Base-by-base conservation (phyloP, 176 grass and related monocot species). In the Bolboschoenus planiculmis region DNA sequence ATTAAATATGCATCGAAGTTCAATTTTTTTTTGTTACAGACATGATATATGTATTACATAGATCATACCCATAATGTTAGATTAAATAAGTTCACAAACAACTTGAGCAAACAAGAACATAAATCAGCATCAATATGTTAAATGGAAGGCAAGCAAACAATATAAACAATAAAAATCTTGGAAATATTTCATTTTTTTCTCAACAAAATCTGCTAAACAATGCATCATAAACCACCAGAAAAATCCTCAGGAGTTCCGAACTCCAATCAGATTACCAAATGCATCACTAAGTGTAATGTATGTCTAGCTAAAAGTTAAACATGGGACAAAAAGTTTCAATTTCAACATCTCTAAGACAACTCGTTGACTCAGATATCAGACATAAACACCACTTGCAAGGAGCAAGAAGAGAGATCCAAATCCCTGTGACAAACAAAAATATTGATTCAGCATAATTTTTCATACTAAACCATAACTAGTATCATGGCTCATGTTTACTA, bases 361-460 rank as follows among this genome's bases (percentile, higher is more conserved):
- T 74, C 70, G 60, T 2, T 39, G 33, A 7, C 67, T 58, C 24
- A 59, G 18, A 46, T 1, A 29, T 97, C 89, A 98, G 85, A 98
- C 95, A 79, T 95, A 95, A 59, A 98, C 90, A 55, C 92, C 95
- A 14, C 86, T 93, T 72, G 95, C 92, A 62, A 98, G 95, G 56
- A 98, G 95, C 83, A 98, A 68, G 37, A 94, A 98, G 5, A 97
- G 89, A 85, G 92, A 97, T 61, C 95, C 95, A 87, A 94, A 97
- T 9, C 95, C 95, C 95, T 94, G 88, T 7, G 18, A 3, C 65
- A 86, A 86, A 81, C 10, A 35, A 23, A 67, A 58, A 31, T 34
- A 65, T 65, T 48, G 48, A 64, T 53, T 53, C 20, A 53, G 26
- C 5, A 18, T 2, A 37, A 70, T n/a, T 40, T 23, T 70, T 20